Evolutionary conservation across 75 land plant species (phyloP).

Genomic region (Selaginella moellendorffii): DNA sequence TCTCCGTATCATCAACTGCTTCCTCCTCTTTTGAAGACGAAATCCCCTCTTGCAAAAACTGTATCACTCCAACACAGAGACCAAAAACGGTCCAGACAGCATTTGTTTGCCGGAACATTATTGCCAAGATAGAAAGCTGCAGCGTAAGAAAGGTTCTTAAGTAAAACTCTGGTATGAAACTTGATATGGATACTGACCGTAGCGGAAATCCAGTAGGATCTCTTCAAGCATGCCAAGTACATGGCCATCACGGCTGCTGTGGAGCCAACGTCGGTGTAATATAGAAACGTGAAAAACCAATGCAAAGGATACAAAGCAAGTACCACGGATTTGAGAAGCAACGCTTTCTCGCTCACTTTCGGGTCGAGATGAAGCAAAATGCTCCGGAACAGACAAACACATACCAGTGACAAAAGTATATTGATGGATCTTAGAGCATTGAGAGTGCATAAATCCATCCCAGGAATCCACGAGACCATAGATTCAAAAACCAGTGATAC

Average conservation of each 20-base stretch:
- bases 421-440: slow-evolving; percentile 56
- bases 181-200: slow-evolving; percentile 33
- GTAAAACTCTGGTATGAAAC: background rate
- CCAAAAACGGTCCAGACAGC: slow-evolving; percentile 74
- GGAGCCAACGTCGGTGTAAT: slow-evolving; percentile 82
- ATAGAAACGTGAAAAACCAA: slow-evolving; percentile 74
- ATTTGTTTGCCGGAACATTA: slow-evolving; percentile 81
- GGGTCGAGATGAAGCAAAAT: slow-evolving; percentile 45
- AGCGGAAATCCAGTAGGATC: slow-evolving; percentile 53
- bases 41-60: slow-evolving; percentile 16
- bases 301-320: slow-evolving; percentile 30
- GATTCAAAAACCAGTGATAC: slow-evolving; percentile 59
- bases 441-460: slow-evolving; percentile 46
- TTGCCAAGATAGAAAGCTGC: slow-evolving; percentile 66
- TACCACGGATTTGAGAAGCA: slow-evolving; percentile 31
- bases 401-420: slow-evolving; percentile 40
- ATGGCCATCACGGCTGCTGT: slow-evolving; percentile 79
- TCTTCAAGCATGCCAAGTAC: slow-evolving; percentile 65
- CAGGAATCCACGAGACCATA: slow-evolving; percentile 47
- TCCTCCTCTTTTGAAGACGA: slow-evolving; percentile 1
- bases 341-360: slow-evolving; percentile 22
- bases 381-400: slow-evolving; percentile 44
- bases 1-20: slow-evolving; percentile 8
- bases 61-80: slow-evolving; percentile 45
- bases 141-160: background rate